These are phyloP conservation scores for Pichia sp. DNA, from an alignment of 1,139 yeast species.

Conservation along the genomic window DNA sequence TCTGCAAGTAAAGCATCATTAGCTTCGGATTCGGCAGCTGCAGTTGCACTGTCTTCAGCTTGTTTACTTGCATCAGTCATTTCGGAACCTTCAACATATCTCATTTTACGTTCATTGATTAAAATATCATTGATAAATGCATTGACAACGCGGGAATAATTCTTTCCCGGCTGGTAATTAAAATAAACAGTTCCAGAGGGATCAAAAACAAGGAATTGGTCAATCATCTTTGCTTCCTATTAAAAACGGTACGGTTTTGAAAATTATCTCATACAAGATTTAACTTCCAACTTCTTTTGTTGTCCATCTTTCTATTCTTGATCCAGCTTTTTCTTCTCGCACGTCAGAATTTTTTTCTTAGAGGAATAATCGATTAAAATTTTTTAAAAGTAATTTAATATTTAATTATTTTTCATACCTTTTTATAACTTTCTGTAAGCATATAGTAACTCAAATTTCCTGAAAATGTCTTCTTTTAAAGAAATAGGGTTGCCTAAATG, in stretches of 20 bases:
- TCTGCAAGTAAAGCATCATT: slow-evolving; percentile 4
- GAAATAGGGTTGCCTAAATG: slow-evolving; percentile 76
- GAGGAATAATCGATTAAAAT: background rate
- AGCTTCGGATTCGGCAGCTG: slow-evolving; percentile 12
- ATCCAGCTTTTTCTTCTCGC: background rate
- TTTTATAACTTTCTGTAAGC: background rate
- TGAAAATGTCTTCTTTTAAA: slow-evolving; percentile 37
- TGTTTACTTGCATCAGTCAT: background rate
- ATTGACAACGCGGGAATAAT: slow-evolving; percentile 42
- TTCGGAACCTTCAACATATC: slow-evolving; percentile 24
- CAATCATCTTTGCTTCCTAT: slow-evolving; percentile 37
- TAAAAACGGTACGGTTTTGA: background rate
- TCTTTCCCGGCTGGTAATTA: slow-evolving; percentile 38
- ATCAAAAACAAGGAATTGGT: slow-evolving; percentile 48
- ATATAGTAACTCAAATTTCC: background rate
- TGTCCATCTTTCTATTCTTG: background rate
- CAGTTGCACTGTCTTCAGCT: slow-evolving; percentile 15
- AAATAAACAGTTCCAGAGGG: slow-evolving; percentile 54
- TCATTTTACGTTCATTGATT: slow-evolving; percentile 37
- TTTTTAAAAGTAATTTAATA: too few relatives aligned
- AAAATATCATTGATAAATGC: slow-evolving; percentile 45
- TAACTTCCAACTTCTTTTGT: background rate
- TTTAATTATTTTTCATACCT: background rate
- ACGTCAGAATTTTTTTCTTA: background rate
- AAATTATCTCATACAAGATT: background rate